Conservation (phyloP, 371 early-diverging fungal genomes). For the Syncephalastrum racemosum region DNA sequence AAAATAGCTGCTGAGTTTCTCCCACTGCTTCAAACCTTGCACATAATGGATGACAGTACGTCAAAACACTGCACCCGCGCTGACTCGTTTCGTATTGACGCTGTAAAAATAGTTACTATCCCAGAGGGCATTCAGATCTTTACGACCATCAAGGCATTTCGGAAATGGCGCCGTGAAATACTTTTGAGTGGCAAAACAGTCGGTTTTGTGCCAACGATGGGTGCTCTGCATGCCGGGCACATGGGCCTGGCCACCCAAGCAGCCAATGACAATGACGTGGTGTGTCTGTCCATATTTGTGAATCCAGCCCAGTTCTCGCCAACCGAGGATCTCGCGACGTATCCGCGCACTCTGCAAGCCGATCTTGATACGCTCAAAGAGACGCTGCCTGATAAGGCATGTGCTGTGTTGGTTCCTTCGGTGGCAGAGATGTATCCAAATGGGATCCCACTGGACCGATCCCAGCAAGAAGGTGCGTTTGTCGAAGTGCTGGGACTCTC, state of each 20-base stretch:
- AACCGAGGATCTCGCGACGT: conserved; percentile 87
- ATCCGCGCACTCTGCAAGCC: conserved; percentile 80
- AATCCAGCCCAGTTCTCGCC: conserved; percentile 98
- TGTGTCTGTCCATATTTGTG: conserved; percentile 90
- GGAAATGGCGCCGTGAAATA: conserved; percentile 63
- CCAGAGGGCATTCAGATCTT: conserved; percentile 59
- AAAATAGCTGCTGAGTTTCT: too few species aligned
- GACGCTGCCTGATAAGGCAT: conserved; percentile 38
- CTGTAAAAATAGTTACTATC: conserved; percentile 1
- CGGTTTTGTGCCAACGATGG: conserved; percentile 89
- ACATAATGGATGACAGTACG: too few species aligned
- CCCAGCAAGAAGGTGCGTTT: conserved; percentile 84
- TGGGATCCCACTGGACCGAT: conserved; percentile 79
- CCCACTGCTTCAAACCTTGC: too few species aligned
- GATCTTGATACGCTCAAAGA: conserved; percentile 69
- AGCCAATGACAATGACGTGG: conserved; percentile 17
- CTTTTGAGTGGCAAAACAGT: conserved; percentile 51
- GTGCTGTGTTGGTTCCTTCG: conserved; percentile 77
- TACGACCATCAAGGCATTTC: conserved; percentile 61
- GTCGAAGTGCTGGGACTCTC: conserved; percentile 88
- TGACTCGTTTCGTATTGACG: too few species aligned
- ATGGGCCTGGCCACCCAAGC: conserved; percentile 24
- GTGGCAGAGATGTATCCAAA: conserved; percentile 92
- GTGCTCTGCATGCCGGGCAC: conserved; percentile 92
- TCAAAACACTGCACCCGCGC: too few species aligned